Conservation (phyloP, 768 basidiomycete species). For the Mycena alexandri region DNA sequence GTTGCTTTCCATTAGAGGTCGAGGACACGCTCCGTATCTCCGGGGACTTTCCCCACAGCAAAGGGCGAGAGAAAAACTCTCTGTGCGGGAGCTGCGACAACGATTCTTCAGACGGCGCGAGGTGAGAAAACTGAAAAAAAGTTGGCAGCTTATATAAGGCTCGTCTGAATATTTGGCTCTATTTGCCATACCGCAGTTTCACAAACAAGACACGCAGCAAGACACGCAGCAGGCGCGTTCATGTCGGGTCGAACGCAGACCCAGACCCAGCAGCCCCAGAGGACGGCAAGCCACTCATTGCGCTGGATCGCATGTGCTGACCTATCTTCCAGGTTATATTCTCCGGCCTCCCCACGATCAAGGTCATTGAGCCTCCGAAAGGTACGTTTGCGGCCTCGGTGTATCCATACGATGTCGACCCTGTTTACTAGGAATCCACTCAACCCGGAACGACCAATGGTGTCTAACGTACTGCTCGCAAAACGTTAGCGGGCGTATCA, state of each 20-base stretch:
- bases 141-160: not conserved
- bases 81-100: slow-evolving; percentile 87
- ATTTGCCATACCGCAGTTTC: not conserved
- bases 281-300: slow-evolving; percentile 10
- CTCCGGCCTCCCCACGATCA: slow-evolving; percentile 62
- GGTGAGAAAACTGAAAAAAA: slow-evolving; percentile 41
- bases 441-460: slow-evolving; percentile 73
- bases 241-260: slow-evolving; percentile 14
- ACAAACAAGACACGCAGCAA: not conserved
- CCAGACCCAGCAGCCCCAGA: slow-evolving; percentile 8
- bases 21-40: slow-evolving; percentile 82
- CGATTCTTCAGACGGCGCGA: slow-evolving; percentile 83
- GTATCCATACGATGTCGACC: slow-evolving; percentile 20
- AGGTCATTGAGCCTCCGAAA: slow-evolving; percentile 66
- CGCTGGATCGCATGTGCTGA: not conserved
- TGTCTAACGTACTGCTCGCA: slow-evolving; percentile 75
- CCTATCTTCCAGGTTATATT: slow-evolving; percentile 29
- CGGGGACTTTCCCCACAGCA: slow-evolving; percentile 97
- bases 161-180: not conserved
- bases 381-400: slow-evolving; percentile 45
- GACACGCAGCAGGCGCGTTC: slow-evolving; percentile 2
- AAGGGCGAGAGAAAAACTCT: slow-evolving; percentile 59
- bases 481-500: slow-evolving; percentile 64
- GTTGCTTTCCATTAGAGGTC: slow-evolving; percentile 76
- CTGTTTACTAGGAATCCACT: slow-evolving; percentile 57